Evolutionary conservation across 2,329 filamentous ascomycete species (phyloP), one percentile per base, ranked within the genome.

Genomic region (Apiospora koreana): DNA sequence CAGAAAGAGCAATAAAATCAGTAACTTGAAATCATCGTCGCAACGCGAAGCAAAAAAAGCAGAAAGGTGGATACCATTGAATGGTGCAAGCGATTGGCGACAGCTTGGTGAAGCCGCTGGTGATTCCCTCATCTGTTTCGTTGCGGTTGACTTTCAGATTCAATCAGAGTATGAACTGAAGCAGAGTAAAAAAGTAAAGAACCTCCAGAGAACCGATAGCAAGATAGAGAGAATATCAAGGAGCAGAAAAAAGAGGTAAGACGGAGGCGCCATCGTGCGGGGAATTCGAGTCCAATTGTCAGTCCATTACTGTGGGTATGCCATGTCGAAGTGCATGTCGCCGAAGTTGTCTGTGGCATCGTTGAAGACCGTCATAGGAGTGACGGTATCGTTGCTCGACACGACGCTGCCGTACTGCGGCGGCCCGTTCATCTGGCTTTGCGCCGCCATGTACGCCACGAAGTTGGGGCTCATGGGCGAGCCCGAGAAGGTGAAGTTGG

Each of bases 321-420:
- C 72, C 73, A 75, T 76, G 25, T 70, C 74, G 69, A 76, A 77
- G 42, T 74, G 72, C 38, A 78, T 70, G 4, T 79, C 74, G 10
- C 76, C 77, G 64, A 77, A 71, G 23, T 74, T 65, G 46, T 28
- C 73, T 38, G 75, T 72, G 10, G 68, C 50, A 28, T 76, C 75
- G 41, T 74, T 75, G 65, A 75, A 79, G 18, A 72, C 73, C 4
- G 74, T 76, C 67, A 75, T 70, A 8, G 77, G 75, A 0, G 77
- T 77, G 67, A 78, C 70, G 25, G 76, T 77, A 23, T 77, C 74
- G 4, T 76, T 76, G 21, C 77, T 75, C 10, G 78, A 78, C 23
- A 77, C 69, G 7, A 77, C 71, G 14, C 76, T 77, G 64, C 73
- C 73, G 69, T 75, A 74, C 10, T 76, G 75, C 50, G 73, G 73